These are phyloP conservation scores for Rhodotorula sp. DNA, from an alignment of 1,284 basidiomycete genomes.

Conservation along the genomic window DNA sequence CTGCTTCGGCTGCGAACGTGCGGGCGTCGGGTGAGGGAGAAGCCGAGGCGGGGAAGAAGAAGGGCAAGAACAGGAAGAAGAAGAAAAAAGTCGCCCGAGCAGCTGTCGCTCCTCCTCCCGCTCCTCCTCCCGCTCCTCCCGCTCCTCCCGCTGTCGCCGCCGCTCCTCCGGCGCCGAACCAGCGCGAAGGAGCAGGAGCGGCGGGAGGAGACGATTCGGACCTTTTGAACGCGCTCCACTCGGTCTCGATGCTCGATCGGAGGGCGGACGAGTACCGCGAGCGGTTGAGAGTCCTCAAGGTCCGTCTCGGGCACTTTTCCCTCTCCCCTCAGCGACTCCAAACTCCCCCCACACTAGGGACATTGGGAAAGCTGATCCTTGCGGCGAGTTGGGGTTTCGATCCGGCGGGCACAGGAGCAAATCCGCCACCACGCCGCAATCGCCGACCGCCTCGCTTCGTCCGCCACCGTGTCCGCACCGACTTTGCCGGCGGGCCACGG, in stretches of 20 bases:
- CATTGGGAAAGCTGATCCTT: neutral
- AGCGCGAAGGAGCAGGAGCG: neutral
- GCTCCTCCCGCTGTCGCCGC: neutral
- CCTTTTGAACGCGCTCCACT: constrained; percentile 27
- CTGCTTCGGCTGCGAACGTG: neutral
- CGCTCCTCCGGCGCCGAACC: neutral
- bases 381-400: no score
- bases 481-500: neutral
- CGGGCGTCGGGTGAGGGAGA: neutral
- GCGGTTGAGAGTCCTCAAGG: constrained; percentile 22
- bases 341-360: neutral
- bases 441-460: constrained; percentile 20
- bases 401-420: constrained; percentile 18
- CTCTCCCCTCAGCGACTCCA: neutral
- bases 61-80: constrained; percentile 4
- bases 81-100: neutral
- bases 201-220: constrained; percentile 24
- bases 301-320: neutral
- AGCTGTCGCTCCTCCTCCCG: neutral
- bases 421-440: constrained; percentile 32
- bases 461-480: neutral
- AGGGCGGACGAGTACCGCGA: constrained; percentile 32
- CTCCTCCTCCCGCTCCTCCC: no score
- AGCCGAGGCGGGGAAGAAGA: constrained; percentile 2
- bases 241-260: constrained; percentile 24